Evolutionary conservation across 75 land plant species (phyloP), one percentile per base, ranked within the genome.

Genomic region (Pseudotsuga menziesii): DNA sequence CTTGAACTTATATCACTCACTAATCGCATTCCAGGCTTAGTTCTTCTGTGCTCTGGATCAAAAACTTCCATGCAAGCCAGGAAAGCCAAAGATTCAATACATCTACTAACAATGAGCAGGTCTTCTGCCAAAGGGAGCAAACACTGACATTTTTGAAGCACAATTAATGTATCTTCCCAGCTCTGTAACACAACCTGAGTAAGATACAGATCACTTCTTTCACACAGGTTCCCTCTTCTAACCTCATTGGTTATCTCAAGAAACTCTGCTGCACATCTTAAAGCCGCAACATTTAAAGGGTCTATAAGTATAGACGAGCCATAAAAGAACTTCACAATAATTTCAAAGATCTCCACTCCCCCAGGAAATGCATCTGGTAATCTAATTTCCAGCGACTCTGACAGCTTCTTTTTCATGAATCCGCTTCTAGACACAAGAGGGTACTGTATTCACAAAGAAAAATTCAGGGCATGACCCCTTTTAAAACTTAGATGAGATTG

Each of bases 41-140:
- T 84, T 60, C 83, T 74, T 57, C 84, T 71, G 61, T 83, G 79
- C 74, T 88, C 92, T 1, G 97, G 92, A 69, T 94, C 97, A 48
- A 90, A 85, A 69, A 94, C 85, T 73, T 94, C 97, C 95, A 90
- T 92, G 75, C 92, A 94, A 19, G 97, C 94, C 95, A 94, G 90
- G 85, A 92, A 92, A 26, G 98, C 96, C 4, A 95, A 82, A 20
- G 96, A 82, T 74, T 95, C 98, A 41, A 95, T 83, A 74, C 96
- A 91, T 16, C 93, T 79, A 78, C 96, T 89, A 39, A 88, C 93
- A 7, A 95, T 88, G 4, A 88, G 82, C 26, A 95, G 86, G 78
- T 91, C 90, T 61, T 95, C 98, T 15, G 93, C 77, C 83, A 76
- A 76, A 13, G 98, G 98, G 14, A 83, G 81, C 60, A 95, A 55